Evolutionary conservation across 768 basidiomycete genomes (phyloP).

Genomic region (Guyanaporus albipodus): DNA sequence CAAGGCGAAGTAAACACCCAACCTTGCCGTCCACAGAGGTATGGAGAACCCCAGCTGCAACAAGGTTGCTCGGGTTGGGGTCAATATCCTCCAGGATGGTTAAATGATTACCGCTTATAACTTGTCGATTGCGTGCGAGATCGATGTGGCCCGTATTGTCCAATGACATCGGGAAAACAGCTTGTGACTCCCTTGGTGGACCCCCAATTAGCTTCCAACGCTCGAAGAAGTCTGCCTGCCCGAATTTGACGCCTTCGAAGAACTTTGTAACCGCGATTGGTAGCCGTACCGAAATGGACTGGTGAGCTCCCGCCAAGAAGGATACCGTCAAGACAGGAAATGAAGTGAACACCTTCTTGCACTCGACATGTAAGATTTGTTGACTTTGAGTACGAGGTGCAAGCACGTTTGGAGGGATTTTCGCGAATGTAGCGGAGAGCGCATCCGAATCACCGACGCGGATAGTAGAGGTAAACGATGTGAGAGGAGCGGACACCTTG

Average conservation of each 20-base stretch:
- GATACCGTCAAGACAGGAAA: constrained; percentile 83
- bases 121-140: constrained; percentile 62
- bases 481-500: constrained; percentile 86
- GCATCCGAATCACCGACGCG: constrained; percentile 71
- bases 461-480: constrained; percentile 84
- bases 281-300: constrained; percentile 76
- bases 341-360: constrained; percentile 77
- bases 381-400: constrained; percentile 84
- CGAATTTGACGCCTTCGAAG: constrained; percentile 87
- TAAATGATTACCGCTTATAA: constrained; percentile 74
- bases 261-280: constrained; percentile 91
- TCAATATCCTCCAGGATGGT: constrained; percentile 82
- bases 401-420: constrained; percentile 83
- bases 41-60: constrained; percentile 94
- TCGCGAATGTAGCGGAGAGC: constrained; percentile 79
- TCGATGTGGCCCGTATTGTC: constrained; percentile 70
- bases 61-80: constrained; percentile 90
- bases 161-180: constrained; percentile 76
- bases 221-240: constrained; percentile 88
- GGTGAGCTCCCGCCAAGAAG: constrained; percentile 89
- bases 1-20: constrained; percentile 87
- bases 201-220: constrained; percentile 98
- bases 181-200: constrained; percentile 87
- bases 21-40: constrained; percentile 91
- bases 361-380: constrained; percentile 91